phyloP scores from a whole-genome alignment of 768 basidiomycete species.

The Kwoniella dendrophila region DNA sequence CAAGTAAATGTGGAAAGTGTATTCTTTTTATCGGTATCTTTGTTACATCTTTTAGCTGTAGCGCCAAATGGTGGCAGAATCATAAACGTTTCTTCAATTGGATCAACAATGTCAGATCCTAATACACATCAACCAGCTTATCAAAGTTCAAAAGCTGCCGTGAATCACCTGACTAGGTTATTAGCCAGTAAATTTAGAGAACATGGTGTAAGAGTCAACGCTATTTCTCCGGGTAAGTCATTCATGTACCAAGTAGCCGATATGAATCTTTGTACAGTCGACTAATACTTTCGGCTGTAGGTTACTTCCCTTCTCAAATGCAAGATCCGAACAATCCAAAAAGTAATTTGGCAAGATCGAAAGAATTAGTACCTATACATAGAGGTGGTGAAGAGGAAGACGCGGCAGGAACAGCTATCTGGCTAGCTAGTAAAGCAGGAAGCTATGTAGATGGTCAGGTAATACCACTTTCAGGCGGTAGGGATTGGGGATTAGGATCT shows the following conservation, averaged over 20 bases:
- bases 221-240: conserved; percentile 26
- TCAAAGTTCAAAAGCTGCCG: conserved; percentile 34
- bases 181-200: conserved; percentile 35
- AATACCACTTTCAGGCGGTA: conserved; percentile 20
- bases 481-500: conserved; percentile 17
- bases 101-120: conserved; percentile 31
- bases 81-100: conserved; percentile 39
- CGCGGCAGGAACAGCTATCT: conserved; percentile 29
- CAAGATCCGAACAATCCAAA: conserved; percentile 33
- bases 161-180: conserved; percentile 32
- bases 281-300: background rate
- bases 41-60: conserved; percentile 26
- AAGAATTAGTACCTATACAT: conserved; percentile 28
- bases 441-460: conserved; percentile 31
- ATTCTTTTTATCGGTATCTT: conserved; percentile 26
- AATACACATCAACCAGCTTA: conserved; percentile 33
- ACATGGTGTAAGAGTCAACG: conserved; percentile 33
- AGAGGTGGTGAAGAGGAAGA: conserved; percentile 32
- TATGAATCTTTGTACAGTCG: no score
- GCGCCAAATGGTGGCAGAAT: conserved; percentile 21
- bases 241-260: background rate
- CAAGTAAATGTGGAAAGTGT: conserved; percentile 25
- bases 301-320: conserved; percentile 33
- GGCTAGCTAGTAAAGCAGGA: conserved; percentile 32
- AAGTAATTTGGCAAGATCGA: conserved; percentile 23